A percentile compares a stretch with the other conserved stretches of the same genome.
phyloP scores from a whole-genome alignment of 2,329 filamentous ascomycete genomes.

The Basipetospora sp. region DNA sequence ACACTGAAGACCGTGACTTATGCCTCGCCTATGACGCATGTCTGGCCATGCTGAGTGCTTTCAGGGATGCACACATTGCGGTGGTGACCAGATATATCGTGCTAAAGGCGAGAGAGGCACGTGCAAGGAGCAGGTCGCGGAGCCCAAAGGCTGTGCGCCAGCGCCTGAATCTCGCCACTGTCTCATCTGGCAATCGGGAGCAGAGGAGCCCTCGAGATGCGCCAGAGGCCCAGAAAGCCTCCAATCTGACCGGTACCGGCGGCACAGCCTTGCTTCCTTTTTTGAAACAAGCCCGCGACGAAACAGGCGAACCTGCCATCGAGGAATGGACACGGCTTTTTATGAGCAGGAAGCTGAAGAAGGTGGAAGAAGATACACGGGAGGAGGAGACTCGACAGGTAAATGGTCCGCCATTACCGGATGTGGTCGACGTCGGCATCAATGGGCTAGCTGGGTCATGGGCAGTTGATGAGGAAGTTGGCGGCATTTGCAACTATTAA shows the following conservation, averaged over 20 bases:
- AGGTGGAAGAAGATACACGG: conserved; percentile 43
- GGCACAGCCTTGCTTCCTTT: conserved; percentile 91
- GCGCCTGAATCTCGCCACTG: conserved; percentile 47
- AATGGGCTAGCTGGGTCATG: conserved; percentile 68
- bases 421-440: conserved; percentile 29
- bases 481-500: conserved; percentile 43
- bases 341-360: conserved; percentile 37
- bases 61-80: conserved; percentile 89
- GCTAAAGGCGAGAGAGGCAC: conserved; percentile 63
- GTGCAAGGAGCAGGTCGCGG: conserved; percentile 46
- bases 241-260: conserved; percentile 71
- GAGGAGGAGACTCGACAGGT: conserved; percentile 34
- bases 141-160: conserved; percentile 37
- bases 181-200: conserved; percentile 29
- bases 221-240: conserved; percentile 23
- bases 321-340: conserved; percentile 45
- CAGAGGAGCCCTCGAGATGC: too few species aligned
- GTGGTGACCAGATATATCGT: conserved; percentile 95
- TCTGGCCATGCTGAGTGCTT: conserved; percentile 50
- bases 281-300: conserved; percentile 87
- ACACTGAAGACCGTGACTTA: conserved; percentile 48
- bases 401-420: not conserved
- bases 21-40: conserved; percentile 81
- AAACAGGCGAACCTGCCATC: conserved; percentile 85
- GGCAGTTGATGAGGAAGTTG: conserved; percentile 73